These are phyloP conservation scores for Blastomyces silverae DNA, from an alignment of 2,329 filamentous ascomycete species.

Conservation along the genomic window DNA sequence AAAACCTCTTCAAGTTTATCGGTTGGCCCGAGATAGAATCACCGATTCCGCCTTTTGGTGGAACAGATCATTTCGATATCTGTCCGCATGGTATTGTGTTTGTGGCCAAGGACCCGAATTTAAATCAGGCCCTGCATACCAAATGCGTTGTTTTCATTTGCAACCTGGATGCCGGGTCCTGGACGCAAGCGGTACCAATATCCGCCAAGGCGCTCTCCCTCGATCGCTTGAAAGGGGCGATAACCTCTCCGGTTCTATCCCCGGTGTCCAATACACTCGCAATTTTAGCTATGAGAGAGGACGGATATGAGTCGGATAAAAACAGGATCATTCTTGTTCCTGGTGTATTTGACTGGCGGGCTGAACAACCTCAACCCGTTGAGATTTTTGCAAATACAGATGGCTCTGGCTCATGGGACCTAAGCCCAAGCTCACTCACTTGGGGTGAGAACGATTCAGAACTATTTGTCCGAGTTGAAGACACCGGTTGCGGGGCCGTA, in stretches of 20 bases:
- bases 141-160: conserved; percentile 38
- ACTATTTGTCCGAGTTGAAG: conserved; percentile 39
- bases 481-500: conserved; percentile 39
- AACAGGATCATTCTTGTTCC: conserved; percentile 37
- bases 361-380: conserved; percentile 19
- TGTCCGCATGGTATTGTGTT: conserved; percentile 42
- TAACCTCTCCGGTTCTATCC: conserved; percentile 42
- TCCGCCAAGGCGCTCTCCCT: conserved; percentile 25
- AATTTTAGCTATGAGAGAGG: conserved; percentile 40
- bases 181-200: conserved; percentile 35
- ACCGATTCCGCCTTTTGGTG: conserved; percentile 45
- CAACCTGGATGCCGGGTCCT: conserved; percentile 40
- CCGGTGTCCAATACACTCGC: conserved; percentile 41
- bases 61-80: conserved; percentile 43
- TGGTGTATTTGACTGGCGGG: conserved; percentile 33
- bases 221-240: conserved; percentile 36
- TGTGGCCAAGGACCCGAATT: conserved; percentile 41
- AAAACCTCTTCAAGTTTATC: conserved; percentile 39
- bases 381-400: conserved; percentile 36
- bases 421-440: conserved; percentile 38
- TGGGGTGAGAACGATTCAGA: conserved; percentile 40
- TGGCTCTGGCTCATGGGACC: conserved; percentile 38
- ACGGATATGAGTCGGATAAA: conserved; percentile 45
- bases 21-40: conserved; percentile 39
- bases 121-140: conserved; percentile 44